phyloP scores from a whole-genome alignment of 306 rosid species.

The Quillaja saponaria region DNA sequence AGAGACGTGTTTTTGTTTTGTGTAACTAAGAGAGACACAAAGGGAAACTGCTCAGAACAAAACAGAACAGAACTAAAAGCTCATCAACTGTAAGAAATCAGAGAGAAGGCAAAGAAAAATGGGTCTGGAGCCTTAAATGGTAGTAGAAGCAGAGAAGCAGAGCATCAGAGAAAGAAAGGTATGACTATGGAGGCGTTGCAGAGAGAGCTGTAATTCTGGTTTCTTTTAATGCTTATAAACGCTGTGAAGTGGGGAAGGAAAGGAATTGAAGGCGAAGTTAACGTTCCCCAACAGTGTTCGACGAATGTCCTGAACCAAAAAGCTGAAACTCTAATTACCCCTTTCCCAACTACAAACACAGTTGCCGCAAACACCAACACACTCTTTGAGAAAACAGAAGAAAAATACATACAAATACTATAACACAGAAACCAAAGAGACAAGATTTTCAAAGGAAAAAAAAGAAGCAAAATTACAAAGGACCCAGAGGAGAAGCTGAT shows the following conservation, averaged over 20 bases:
- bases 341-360: slow-evolving; percentile 26
- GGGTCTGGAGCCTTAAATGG: slow-evolving; percentile 46
- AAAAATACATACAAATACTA: background rate
- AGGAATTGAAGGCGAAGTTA: slow-evolving; percentile 44
- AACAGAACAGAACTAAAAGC: slow-evolving; percentile 11
- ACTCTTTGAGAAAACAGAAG: background rate
- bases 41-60: slow-evolving; percentile 41
- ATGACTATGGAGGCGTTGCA: slow-evolving; percentile 92
- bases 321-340: slow-evolving; percentile 29
- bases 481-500: background rate
- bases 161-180: slow-evolving; percentile 24
- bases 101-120: slow-evolving; percentile 15
- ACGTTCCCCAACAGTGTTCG: slow-evolving; percentile 42
- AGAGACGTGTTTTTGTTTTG: background rate
- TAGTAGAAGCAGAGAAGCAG: slow-evolving; percentile 47
- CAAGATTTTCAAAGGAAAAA: background rate
- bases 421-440: slow-evolving; percentile 19
- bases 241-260: slow-evolving; percentile 12
- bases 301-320: slow-evolving; percentile 31
- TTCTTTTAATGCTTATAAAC: slow-evolving; percentile 42
- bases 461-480: background rate
- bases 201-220: slow-evolving; percentile 45
- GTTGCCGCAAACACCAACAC: slow-evolving; percentile 11
- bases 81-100: slow-evolving; percentile 33
- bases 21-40: slow-evolving; percentile 37